Conservation (phyloP, 495 filamentous ascomycete species). For the Xylaria telfairii region DNA sequence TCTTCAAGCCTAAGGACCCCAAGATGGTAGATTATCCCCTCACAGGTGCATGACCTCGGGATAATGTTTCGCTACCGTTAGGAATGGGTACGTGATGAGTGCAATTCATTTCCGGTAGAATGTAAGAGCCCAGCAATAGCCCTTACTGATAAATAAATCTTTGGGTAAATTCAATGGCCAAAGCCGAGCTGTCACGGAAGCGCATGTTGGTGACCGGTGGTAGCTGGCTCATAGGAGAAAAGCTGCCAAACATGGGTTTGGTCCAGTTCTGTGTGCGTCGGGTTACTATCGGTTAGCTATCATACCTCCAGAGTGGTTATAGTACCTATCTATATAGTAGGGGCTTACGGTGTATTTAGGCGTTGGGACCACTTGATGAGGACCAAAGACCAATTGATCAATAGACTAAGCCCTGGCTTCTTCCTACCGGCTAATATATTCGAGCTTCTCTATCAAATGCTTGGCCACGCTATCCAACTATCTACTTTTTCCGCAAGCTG, state of each 20-base stretch:
- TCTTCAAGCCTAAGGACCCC: background rate
- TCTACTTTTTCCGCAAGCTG: no score
- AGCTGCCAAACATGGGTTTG: no score
- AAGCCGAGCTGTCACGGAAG: background rate
- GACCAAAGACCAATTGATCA: no score
- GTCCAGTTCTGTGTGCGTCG: no score
- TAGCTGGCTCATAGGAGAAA: background rate
- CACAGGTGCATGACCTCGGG: constrained; percentile 1
- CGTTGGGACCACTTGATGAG: no score
- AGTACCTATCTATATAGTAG: background rate
- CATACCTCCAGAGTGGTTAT: background rate
- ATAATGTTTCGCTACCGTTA: constrained; percentile 13
- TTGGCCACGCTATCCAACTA: no score
- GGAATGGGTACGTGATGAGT: background rate
- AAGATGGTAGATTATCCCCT: background rate
- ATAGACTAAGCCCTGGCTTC: no score
- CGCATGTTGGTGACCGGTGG: background rate
- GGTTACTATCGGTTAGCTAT: background rate
- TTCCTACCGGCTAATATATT: no score
- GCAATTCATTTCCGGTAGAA: constrained; percentile 37
- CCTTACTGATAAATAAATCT: constrained; percentile 3
- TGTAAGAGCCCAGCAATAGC: constrained; percentile 24
- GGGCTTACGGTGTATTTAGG: background rate
- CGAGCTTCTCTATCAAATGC: no score
- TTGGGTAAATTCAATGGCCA: constrained; percentile 17